These are phyloP conservation scores for Leccinum sublutescens DNA, from an alignment of 768 basidiomycete species.

Conservation along the genomic window DNA sequence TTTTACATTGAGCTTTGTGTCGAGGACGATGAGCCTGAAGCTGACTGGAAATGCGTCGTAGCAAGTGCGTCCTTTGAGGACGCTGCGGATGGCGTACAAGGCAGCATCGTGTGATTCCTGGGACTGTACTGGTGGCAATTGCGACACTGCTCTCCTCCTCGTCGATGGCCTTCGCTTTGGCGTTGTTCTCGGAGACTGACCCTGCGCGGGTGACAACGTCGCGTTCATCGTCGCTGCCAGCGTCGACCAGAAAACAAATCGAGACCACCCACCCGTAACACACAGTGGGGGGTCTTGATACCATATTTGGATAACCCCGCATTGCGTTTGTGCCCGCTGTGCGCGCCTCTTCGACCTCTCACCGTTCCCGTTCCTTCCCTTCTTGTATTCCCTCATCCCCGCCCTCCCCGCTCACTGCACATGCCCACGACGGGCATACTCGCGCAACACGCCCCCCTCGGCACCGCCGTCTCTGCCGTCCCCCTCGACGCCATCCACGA, in stretches of 20 bases:
- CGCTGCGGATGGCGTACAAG: constrained; percentile 66
- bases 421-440: constrained; percentile 11
- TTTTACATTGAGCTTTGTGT: constrained; percentile 94
- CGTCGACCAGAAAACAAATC: constrained; percentile 1
- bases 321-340: constrained; percentile 19
- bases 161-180: constrained; percentile 57
- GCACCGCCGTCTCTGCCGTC: constrained; percentile 7
- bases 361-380: neutral
- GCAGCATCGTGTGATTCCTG: constrained; percentile 70
- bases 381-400: neutral
- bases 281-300: constrained; percentile 8
- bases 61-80: constrained; percentile 80
- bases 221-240: constrained; percentile 38
- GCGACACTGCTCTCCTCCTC: constrained; percentile 54
- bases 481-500: constrained; percentile 6
- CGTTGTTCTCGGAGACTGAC: constrained; percentile 43
- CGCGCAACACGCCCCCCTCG: neutral
- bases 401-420: neutral
- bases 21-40: constrained; percentile 94
- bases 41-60: constrained; percentile 98
- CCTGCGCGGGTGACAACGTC: constrained; percentile 44
- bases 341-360: neutral
- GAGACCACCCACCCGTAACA: constrained; percentile 2
- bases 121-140: constrained; percentile 50
- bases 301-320: constrained; percentile 8